Percentiles rank a stretch among this genome's conserved stretches.
Conservation (phyloP, 768 basidiomycete genomes). For the Mycena albidolilacea region DNA sequence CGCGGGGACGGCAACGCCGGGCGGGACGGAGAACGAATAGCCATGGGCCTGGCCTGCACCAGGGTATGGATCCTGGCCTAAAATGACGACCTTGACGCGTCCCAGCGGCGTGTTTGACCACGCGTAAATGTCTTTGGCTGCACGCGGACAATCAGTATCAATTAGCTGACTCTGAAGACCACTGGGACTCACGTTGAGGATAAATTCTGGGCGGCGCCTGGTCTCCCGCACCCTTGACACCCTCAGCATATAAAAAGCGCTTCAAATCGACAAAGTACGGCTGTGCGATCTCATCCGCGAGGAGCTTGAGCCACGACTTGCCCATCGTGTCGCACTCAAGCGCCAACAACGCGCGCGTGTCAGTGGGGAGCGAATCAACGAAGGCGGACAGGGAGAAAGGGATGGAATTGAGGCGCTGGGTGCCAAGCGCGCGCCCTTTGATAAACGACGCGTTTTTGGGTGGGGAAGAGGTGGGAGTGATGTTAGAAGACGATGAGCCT, state of each 20-base stretch:
- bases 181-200: constrained; percentile 74
- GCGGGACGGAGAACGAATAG: constrained; percentile 91
- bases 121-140: constrained; percentile 87
- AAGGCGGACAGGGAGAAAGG: constrained; percentile 76
- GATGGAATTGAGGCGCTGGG: constrained; percentile 69
- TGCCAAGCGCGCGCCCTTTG: background rate
- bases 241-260: constrained; percentile 76
- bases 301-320: constrained; percentile 75
- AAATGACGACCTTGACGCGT: constrained; percentile 88
- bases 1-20: constrained; percentile 81
- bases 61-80: constrained; percentile 94
- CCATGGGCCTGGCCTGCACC: constrained; percentile 88
- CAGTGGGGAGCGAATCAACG: constrained; percentile 62
- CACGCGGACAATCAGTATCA: constrained; percentile 3
- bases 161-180: background rate
- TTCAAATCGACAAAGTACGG: constrained; percentile 85
- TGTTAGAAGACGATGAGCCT: background rate
- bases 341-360: constrained; percentile 69
- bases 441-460: background rate
- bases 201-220: constrained; percentile 70
- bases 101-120: constrained; percentile 93
- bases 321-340: constrained; percentile 81
- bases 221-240: constrained; percentile 68
- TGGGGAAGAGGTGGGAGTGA: background rate
- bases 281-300: constrained; percentile 82